Evolutionary conservation across 208 protist genomes (phyloP), one percentile per base, ranked within the genome.

Genomic region (Vickermania spadyakhi): DNA sequence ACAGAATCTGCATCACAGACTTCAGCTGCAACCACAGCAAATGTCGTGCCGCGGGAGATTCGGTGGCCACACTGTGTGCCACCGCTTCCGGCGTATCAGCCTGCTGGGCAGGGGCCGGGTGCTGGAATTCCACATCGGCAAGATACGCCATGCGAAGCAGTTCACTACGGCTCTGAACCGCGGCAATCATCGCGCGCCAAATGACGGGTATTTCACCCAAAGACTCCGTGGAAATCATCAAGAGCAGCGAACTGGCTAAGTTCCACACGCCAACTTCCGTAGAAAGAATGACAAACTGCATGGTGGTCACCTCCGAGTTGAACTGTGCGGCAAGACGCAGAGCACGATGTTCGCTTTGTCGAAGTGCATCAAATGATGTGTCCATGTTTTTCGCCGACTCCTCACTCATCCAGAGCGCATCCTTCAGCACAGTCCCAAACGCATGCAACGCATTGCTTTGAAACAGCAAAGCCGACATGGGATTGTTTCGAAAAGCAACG

Each of bases 211-310:
- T 13, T 23, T 84, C 73, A 13, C 80, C 80, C 26, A 92, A 73
- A 13, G 66, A 64, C 21, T 41, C 58, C 50, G 76, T 72, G 1
- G 78, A 71, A 29, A 92, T 56, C 85, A 92, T 92, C 59, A 92
- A 28, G 25, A 89, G 65, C 28, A 92, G 67, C 65, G 68, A 75
- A 56, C 72, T 84, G 52, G 79, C 77, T 49, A 84, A 64, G 29
- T 72, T 69, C 76, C 81, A 92, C 58, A 92, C 76, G 5, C 60
- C 69, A 11, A 85, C 81, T 58, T 92, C 85, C 4, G 70, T 85
- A 27, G 71, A 68, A 14, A 92, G 62, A 18, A 92, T 53, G 31
- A 83, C 56, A 51, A 81, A 72, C 67, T 92, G 85, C 14, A 89
- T 13, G 36, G 73, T 73, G 1, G 76, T 81, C 26, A 76, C 77